A percentile compares a stretch with the other conserved stretches of the same genome.
Conservation (phyloP, 169 alveolate genomes). For the Eimeria falciformis region DNA sequence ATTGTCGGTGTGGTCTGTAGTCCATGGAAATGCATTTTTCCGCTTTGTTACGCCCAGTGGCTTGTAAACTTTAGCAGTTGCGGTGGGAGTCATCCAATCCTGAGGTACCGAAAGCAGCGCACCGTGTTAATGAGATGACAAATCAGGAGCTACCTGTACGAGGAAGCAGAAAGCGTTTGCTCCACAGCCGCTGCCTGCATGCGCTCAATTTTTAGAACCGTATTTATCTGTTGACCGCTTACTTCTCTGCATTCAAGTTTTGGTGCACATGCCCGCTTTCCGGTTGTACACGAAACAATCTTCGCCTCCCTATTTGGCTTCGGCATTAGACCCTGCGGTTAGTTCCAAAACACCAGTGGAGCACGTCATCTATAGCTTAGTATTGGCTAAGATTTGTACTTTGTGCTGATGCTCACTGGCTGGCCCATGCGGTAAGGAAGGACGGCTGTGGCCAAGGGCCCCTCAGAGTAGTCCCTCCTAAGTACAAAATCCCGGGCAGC, state of each 20-base stretch:
- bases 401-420: too few species aligned
- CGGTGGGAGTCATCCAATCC: slow-evolving; percentile 67
- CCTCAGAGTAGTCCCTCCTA: too few species aligned
- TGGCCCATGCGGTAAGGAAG: too few species aligned
- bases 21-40: slow-evolving; percentile 45
- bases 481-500: too few species aligned
- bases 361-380: neutral
- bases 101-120: neutral
- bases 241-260: slow-evolving; percentile 59
- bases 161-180: too few species aligned
- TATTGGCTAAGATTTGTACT: too few species aligned
- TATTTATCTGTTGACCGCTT: too few species aligned
- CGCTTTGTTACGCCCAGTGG: slow-evolving; percentile 59
- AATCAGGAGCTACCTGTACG: too few species aligned
- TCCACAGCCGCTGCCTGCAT: too few species aligned
- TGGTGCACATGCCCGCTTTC: neutral
- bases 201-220: too few species aligned
- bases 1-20: slow-evolving; percentile 16
- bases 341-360: neutral
- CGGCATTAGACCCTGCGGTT: slow-evolving; percentile 65
- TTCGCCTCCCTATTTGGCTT: slow-evolving; percentile 25
- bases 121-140: too few species aligned
- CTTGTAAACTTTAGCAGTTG: slow-evolving; percentile 26
- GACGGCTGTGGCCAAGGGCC: too few species aligned
- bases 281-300: neutral